Conservation (phyloP, 768 basidiomycete genomes). For the Hydnum rufescens region DNA sequence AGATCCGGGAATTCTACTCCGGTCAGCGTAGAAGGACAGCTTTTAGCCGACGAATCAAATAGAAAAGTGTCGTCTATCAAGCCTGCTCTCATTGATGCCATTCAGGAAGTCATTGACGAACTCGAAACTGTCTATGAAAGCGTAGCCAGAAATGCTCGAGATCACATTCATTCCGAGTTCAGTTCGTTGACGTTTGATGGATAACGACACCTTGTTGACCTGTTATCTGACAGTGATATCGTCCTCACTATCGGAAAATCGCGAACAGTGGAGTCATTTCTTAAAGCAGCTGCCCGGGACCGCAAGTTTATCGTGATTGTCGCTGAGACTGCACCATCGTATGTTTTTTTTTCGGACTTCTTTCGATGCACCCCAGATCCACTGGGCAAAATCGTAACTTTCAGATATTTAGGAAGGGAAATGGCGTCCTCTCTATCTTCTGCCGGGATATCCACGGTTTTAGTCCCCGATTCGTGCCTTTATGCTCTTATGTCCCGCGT, state of each 20-base stretch:
- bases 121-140: conserved; percentile 91
- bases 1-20: conserved; percentile 6
- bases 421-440: conserved; percentile 69
- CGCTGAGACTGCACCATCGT: conserved; percentile 89
- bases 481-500: conserved; percentile 92
- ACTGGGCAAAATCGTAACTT: too few relatives aligned
- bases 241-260: conserved; percentile 90
- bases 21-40: conserved; percentile 14
- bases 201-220: conserved; percentile 3
- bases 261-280: conserved; percentile 79
- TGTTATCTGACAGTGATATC: conserved; percentile 54
- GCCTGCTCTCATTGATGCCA: conserved; percentile 90
- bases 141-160: conserved; percentile 81
- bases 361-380: background rate
- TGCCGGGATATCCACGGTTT: conserved; percentile 79
- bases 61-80: conserved; percentile 29
- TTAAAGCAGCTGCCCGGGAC: conserved; percentile 75
- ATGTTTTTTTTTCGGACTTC: conserved; percentile 17
- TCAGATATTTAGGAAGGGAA: conserved; percentile 70
- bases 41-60: conserved; percentile 6
- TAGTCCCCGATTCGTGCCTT: conserved; percentile 90
- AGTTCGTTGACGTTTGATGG: conserved; percentile 14
- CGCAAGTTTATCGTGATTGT: conserved; percentile 93
- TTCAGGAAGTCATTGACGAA: conserved; percentile 90
- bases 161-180: conserved; percentile 97